Evolutionary conservation across 208 protist genomes (phyloP).

Genomic region (Trypanosoma melophagium): DNA sequence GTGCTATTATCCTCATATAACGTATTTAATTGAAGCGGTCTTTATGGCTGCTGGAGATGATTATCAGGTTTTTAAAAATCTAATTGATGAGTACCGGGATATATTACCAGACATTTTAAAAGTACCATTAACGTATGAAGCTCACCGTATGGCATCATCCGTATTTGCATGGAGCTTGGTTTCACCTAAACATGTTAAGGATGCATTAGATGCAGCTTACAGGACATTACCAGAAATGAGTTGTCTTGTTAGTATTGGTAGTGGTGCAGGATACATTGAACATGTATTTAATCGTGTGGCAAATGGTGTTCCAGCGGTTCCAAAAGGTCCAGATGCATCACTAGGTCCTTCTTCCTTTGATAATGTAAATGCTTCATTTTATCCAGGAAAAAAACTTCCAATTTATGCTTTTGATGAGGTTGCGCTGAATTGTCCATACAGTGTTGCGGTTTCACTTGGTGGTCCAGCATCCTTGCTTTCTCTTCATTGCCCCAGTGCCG

Average conservation of each 20-base stretch:
- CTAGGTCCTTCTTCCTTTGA: slow-evolving; percentile 58
- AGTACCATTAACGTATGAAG: slow-evolving; percentile 82
- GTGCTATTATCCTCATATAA: slow-evolving; percentile 84
- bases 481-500: slow-evolving; percentile 60
- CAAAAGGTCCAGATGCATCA: slow-evolving; percentile 22
- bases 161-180: slow-evolving; percentile 87
- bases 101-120: slow-evolving; percentile 75
- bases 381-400: slow-evolving; percentile 38
- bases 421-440: slow-evolving; percentile 67
- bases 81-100: slow-evolving; percentile 69
- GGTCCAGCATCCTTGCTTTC: slow-evolving; percentile 76
- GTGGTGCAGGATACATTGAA: slow-evolving; percentile 84
- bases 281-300: slow-evolving; percentile 88
- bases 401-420: slow-evolving; percentile 88
- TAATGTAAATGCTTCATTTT: slow-evolving; percentile 56
- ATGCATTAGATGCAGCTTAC: slow-evolving; percentile 68
- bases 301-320: slow-evolving; percentile 46
- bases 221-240: slow-evolving; percentile 52
- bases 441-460: slow-evolving; percentile 77
- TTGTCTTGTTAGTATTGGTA: slow-evolving; percentile 75
- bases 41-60: slow-evolving; percentile 70
- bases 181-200: slow-evolving; percentile 58
- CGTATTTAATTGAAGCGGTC: slow-evolving; percentile 73
- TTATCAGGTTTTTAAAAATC: slow-evolving; percentile 83
- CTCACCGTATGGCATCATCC: slow-evolving; percentile 71